Conservation (phyloP, 345 rosid species). For the Syzygium aromaticum region DNA sequence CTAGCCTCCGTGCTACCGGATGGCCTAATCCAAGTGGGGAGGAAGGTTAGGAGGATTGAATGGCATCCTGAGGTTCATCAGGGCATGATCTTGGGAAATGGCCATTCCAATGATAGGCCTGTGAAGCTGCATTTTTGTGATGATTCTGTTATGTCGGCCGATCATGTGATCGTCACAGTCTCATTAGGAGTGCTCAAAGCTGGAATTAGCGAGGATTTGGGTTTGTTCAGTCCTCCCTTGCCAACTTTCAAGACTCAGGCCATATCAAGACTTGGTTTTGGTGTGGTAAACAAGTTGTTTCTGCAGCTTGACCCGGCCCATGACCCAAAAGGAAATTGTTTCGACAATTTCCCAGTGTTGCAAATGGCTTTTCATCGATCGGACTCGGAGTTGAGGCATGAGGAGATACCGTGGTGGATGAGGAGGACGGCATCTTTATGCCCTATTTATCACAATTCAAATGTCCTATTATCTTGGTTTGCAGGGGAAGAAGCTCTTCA, state of each 20-base stretch:
- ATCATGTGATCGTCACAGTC: constrained; percentile 88
- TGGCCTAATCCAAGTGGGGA: constrained; percentile 56
- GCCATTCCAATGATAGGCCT: constrained; percentile 17
- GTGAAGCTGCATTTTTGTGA: constrained; percentile 81
- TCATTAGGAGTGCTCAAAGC: constrained; percentile 90
- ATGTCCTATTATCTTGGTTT: constrained; percentile 79
- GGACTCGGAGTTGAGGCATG: constrained; percentile 42
- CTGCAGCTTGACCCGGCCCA: constrained; percentile 25
- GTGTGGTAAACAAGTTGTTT: constrained; percentile 92
- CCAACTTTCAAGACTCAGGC: constrained; percentile 74
- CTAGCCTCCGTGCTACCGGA: constrained; percentile 74
- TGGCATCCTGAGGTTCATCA: constrained; percentile 44
- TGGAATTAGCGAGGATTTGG: constrained; percentile 37
- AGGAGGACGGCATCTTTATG: constrained; percentile 74
- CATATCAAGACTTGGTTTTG: constrained; percentile 73
- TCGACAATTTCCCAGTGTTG: constrained; percentile 43
- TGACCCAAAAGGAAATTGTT: not conserved
- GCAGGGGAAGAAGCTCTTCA: constrained; percentile 92
- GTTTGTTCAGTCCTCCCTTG: constrained; percentile 69
- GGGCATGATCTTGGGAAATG: constrained; percentile 19
- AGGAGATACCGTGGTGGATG: constrained; percentile 89
- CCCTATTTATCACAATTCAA: constrained; percentile 68
- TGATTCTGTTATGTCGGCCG: constrained; percentile 65
- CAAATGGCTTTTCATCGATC: constrained; percentile 61
- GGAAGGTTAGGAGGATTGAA: constrained; percentile 51